These are phyloP conservation scores for Oropetium thomaeum DNA, from an alignment of 176 grass and related monocot species.

Conservation along the genomic window DNA sequence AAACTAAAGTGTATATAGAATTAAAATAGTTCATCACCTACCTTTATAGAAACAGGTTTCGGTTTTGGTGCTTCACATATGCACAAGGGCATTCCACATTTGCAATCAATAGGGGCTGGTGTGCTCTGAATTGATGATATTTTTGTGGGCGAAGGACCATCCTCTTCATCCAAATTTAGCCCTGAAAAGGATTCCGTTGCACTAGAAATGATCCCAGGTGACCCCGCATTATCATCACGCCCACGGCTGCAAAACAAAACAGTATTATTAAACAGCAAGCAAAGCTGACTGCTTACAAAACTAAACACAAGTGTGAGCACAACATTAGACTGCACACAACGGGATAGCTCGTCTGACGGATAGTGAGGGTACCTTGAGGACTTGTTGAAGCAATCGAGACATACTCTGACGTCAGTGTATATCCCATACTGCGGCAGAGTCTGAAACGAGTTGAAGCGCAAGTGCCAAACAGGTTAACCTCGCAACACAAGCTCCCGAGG, in stretches of 20 bases:
- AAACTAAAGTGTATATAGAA: background rate
- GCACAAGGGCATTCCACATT: constrained; percentile 97
- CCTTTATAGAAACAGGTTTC: constrained; percentile 56
- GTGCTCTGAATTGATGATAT: constrained; percentile 24
- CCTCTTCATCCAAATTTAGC: constrained; percentile 58
- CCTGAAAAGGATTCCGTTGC: constrained; percentile 65
- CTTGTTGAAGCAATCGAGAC: constrained; percentile 81
- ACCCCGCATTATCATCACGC: constrained; percentile 27
- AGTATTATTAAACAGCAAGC: background rate
- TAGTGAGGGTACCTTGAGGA: constrained; percentile 83
- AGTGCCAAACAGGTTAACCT: constrained; percentile 3
- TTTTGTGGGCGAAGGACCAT: constrained; percentile 26
- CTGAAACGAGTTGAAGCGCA: constrained; percentile 45
- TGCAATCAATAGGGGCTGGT: constrained; percentile 56
- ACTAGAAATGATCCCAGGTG: constrained; percentile 13
- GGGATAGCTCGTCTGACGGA: background rate
- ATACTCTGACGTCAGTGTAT: constrained; percentile 85
- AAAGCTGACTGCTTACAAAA: background rate
- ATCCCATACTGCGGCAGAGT: constrained; percentile 86
- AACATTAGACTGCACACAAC: background rate
- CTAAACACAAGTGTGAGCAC: background rate
- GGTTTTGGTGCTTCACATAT: constrained; percentile 86
- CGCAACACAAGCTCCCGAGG: background rate
- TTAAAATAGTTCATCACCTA: constrained; percentile 14
- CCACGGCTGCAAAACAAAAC: constrained; percentile 42